These are phyloP conservation scores for Salix brachista DNA, from an alignment of 345 rosid species.

Conservation along the genomic window DNA sequence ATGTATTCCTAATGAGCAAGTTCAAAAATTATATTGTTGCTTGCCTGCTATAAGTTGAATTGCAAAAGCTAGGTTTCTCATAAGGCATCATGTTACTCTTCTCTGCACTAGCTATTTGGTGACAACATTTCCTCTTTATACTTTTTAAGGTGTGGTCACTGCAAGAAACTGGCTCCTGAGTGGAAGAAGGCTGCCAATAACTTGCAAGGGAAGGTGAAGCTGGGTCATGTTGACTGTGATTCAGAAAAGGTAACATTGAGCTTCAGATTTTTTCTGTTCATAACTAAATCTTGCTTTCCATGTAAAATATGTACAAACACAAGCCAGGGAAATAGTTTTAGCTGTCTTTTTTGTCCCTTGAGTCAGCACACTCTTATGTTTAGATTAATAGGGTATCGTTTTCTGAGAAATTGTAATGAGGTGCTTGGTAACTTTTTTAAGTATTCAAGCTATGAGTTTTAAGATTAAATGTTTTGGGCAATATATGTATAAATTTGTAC, in stretches of 20 bases:
- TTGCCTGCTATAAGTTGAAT: background rate
- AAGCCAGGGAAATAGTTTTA: background rate
- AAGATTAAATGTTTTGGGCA: background rate
- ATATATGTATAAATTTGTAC: background rate
- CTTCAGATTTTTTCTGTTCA: background rate
- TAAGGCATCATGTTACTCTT: background rate
- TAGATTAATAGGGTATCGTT: background rate
- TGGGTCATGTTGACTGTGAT: slow-evolving; percentile 94
- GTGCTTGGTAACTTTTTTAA: background rate
- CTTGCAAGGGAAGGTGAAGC: slow-evolving; percentile 90
- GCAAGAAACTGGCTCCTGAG: slow-evolving; percentile 93
- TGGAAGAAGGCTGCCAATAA: slow-evolving; percentile 91
- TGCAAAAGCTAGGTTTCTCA: background rate
- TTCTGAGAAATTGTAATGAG: background rate
- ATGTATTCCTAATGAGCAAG: background rate
- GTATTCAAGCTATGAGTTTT: background rate
- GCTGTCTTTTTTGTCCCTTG: background rate
- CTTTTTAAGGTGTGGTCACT: slow-evolving; percentile 84
- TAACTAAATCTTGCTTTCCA: background rate
- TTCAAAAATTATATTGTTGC: background rate
- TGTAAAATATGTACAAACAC: background rate
- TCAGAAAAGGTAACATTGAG: slow-evolving; percentile 58
- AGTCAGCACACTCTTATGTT: background rate
- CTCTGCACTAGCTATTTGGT: background rate
- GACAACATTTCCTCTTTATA: background rate